Base-by-base conservation (phyloP, 805 yeast genomes). In the Metschnikowia orientalis region DNA sequence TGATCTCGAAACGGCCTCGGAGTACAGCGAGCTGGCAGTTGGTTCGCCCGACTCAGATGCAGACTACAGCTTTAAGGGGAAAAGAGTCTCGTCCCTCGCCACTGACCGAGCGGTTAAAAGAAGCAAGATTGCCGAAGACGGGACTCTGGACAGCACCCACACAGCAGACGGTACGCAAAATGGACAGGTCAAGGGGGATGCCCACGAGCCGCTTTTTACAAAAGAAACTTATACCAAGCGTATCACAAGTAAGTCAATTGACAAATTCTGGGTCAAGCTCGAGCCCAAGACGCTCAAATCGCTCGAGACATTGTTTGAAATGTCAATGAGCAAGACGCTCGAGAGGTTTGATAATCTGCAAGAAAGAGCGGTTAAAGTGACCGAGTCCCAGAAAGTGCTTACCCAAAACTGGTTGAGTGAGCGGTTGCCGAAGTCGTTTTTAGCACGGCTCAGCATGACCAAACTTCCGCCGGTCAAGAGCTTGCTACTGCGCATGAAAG, bases 391-490 rank as follows among this genome's bases (percentile, higher is more conserved):
- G 27, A 31, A 42, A 2, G 30, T 47, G 9, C 32, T 47, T n/a
- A 26, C 41, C 8, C 30, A 40, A 20, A 39, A 35, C 32, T 47
- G 51, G 51, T 28, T 40, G 26, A 43, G 50, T 16, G 32, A 17
- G 8, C 16, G 29, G 23, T 26, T 15, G 13, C 34, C 47, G 7
- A 38, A 37, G 27, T 40, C 50, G 11, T 47, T 47, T 15, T 12
- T 35, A 15, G 39, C 50, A 4, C 37, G 51, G 14, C 37, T 47
- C 16, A 36, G 29, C 23, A 36, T 39, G 18, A 42, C 51, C 11
- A 47, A 41, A 23, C 18, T 47, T 8, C 51, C 51, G 8, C 43
- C 46, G 21, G 25, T 35, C 23, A 41, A 34, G 25, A 37, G 48
- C n/a, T 31, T 45, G 18, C 35, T 42, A 16, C 36, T 34, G 18